Conservation (phyloP, 805 yeast genomes). For the Myxozyma neglecta region DNA sequence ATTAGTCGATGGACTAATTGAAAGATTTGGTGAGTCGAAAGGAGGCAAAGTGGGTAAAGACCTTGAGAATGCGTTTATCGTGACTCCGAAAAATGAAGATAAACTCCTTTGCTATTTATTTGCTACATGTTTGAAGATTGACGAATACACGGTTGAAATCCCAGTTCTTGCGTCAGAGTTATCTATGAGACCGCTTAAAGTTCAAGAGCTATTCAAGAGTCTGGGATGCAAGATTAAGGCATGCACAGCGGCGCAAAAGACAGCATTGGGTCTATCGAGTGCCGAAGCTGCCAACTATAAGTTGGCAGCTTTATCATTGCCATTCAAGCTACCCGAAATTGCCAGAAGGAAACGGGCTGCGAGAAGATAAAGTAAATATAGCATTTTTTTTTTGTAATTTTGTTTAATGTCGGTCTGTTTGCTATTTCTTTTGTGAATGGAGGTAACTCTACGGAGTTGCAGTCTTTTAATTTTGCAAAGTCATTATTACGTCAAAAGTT, state of each 20-base stretch:
- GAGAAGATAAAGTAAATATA: neutral
- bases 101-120: constrained; percentile 77
- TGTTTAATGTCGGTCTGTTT: no score
- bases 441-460: no score
- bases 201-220: constrained; percentile 61
- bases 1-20: constrained; percentile 68
- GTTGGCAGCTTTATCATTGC: constrained; percentile 81
- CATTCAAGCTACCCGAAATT: constrained; percentile 70
- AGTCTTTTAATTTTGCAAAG: no score
- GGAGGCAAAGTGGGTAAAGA: constrained; percentile 46
- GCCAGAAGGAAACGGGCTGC: constrained; percentile 17
- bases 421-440: no score
- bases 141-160: constrained; percentile 70
- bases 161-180: constrained; percentile 83
- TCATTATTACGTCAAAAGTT: no score
- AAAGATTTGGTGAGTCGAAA: constrained; percentile 66
- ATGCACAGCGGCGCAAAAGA: constrained; percentile 49
- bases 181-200: constrained; percentile 57
- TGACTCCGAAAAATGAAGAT: constrained; percentile 89
- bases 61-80: constrained; percentile 47
- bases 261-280: constrained; percentile 40
- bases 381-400: no score
- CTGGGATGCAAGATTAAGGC: constrained; percentile 79
- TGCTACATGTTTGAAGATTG: constrained; percentile 70
- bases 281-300: constrained; percentile 56